phyloP scores from a whole-genome alignment of 345 rosid species.

The Excoecaria cochinchinensis region DNA sequence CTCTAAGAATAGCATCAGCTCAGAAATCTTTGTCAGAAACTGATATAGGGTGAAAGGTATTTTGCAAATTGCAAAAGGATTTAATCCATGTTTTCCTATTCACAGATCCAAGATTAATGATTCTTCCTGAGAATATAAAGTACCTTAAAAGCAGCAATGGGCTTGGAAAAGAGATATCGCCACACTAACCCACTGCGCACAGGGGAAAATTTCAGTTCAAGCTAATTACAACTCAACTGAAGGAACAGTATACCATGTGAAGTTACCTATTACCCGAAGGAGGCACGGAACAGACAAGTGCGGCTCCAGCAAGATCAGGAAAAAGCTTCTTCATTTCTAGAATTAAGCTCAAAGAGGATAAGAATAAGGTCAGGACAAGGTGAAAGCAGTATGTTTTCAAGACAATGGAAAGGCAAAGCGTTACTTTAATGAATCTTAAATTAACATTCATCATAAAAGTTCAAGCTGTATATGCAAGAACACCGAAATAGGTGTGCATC shows the following conservation, averaged over 20 bases:
- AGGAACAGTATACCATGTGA: constrained; percentile 18
- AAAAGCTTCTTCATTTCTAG: constrained; percentile 40
- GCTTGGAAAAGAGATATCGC: constrained; percentile 88
- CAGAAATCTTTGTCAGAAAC: background rate
- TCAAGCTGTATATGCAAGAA: background rate
- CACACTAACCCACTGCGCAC: constrained; percentile 70
- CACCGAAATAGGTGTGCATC: background rate
- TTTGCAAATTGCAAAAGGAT: background rate
- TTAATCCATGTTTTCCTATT: background rate
- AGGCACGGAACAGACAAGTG: constrained; percentile 82
- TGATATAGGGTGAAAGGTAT: background rate
- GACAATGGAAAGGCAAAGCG: background rate
- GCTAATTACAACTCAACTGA: constrained; percentile 10
- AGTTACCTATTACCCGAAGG: constrained; percentile 90
- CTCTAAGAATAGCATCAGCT: background rate
- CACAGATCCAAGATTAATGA: background rate
- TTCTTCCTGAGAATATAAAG: constrained; percentile 2
- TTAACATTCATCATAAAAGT: background rate
- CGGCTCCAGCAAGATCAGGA: constrained; percentile 70
- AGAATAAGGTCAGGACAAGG: constrained; percentile 12
- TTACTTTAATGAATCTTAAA: background rate
- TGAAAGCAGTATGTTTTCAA: background rate
- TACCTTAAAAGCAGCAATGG: constrained; percentile 86
- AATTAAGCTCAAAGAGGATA: constrained; percentile 17
- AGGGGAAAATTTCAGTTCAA: constrained; percentile 9